These are phyloP conservation scores for Mycena rosella DNA, from an alignment of 768 basidiomycete genomes.

Conservation along the genomic window DNA sequence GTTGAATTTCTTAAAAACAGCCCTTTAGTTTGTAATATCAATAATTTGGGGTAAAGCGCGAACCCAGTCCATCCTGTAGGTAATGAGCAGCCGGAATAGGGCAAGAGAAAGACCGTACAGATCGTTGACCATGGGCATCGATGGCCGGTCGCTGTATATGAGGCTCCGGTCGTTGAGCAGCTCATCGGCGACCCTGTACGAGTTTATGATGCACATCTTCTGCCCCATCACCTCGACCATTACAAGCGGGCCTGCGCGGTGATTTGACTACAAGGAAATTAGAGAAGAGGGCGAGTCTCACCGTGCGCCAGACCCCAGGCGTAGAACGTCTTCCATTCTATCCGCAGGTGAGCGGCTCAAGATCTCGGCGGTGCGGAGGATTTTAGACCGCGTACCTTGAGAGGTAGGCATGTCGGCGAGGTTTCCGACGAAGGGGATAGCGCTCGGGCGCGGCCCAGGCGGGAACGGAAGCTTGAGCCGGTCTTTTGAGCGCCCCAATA, in stretches of 20 bases:
- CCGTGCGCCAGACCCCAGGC: conserved; percentile 25
- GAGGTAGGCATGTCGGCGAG: conserved; percentile 34
- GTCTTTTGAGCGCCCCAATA: conserved; percentile 22
- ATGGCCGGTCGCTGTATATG: conserved; percentile 53
- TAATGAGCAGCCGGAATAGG: not conserved
- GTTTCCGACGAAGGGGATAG: conserved; percentile 34
- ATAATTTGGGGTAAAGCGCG: not conserved
- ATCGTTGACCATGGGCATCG: conserved; percentile 37
- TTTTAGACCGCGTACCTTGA: conserved; percentile 11
- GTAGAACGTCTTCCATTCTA: conserved; percentile 35
- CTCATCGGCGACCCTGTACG: conserved; percentile 45
- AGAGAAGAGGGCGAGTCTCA: not conserved
- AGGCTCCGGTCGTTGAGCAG: conserved; percentile 55
- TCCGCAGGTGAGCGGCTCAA: not conserved
- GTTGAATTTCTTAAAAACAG: conserved; percentile 28
- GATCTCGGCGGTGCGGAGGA: not conserved
- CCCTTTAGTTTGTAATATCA: not conserved
- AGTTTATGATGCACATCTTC: conserved; percentile 51
- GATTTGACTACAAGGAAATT: too few relatives aligned
- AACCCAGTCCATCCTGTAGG: conserved; percentile 24
- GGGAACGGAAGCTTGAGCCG: conserved; percentile 27
- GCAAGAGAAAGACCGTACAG: conserved; percentile 6
- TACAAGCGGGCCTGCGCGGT: conserved; percentile 22
- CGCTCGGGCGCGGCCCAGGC: conserved; percentile 33
- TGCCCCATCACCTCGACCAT: conserved; percentile 50